Percentiles rank a stretch among this genome's conserved stretches.
Evolutionary conservation across 768 basidiomycete genomes (phyloP).

Genomic region (Tricholoma bakamatsutake): DNA sequence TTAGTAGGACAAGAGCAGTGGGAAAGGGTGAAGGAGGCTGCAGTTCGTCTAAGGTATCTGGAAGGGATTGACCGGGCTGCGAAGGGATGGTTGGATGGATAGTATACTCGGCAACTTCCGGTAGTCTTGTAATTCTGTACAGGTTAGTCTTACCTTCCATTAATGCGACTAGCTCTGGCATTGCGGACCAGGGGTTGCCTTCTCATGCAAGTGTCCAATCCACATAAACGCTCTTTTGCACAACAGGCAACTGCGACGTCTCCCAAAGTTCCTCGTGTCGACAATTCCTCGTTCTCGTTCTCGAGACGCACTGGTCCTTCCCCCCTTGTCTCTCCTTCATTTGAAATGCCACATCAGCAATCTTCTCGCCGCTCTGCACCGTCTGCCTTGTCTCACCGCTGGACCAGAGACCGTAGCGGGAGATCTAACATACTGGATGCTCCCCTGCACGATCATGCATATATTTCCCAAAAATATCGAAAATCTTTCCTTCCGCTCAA

Average conservation of each 20-base stretch:
- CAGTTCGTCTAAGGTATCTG: constrained; percentile 72
- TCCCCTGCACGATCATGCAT: constrained; percentile 28
- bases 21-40: constrained; percentile 46
- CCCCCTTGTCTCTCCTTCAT: constrained; percentile 12
- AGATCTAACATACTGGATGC: constrained; percentile 21
- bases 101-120: background rate
- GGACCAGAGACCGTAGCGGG: constrained; percentile 5
- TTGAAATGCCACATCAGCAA: constrained; percentile 18
- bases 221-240: constrained; percentile 43
- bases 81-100: constrained; percentile 30
- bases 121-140: background rate
- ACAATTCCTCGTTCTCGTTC: constrained; percentile 19
- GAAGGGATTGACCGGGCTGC: constrained; percentile 55
- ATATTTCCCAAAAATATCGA: constrained; percentile 26
- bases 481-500: constrained; percentile 27
- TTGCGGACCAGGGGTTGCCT: constrained; percentile 46
- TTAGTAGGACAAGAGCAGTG: constrained; percentile 52
- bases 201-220: constrained; percentile 46
- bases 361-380: background rate
- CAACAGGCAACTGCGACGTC: constrained; percentile 29
- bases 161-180: constrained; percentile 45
- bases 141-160: too few species aligned
- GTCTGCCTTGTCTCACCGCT: constrained; percentile 13
- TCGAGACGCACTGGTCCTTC: constrained; percentile 12
- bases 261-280: constrained; percentile 25